phyloP scores from a whole-genome alignment of 768 basidiomycete genomes.

The Lactifluus echinatus region DNA sequence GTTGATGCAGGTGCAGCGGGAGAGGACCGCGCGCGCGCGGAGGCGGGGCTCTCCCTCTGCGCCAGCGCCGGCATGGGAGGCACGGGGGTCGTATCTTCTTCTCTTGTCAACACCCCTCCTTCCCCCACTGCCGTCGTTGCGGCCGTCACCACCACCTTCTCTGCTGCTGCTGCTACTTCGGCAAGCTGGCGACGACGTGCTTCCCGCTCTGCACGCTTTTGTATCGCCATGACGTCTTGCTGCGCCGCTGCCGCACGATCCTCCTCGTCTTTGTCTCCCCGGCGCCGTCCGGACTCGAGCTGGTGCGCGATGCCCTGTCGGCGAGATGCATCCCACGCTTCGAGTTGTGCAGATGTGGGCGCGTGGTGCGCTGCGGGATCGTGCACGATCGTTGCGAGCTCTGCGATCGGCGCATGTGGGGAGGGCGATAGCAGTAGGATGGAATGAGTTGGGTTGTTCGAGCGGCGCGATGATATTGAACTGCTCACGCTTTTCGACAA shows the following conservation, averaged over 20 bases:
- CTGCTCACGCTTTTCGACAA: conserved; percentile 66
- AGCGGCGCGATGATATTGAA: background rate
- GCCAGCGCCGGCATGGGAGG: background rate
- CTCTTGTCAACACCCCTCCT: no score
- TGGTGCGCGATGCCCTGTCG: conserved; percentile 36
- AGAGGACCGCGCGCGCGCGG: background rate
- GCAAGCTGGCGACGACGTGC: conserved; percentile 26
- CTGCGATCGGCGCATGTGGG: no score
- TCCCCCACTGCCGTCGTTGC: no score
- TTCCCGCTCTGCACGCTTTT: conserved; percentile 67
- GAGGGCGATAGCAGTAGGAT: no score
- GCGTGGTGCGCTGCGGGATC: conserved; percentile 50
- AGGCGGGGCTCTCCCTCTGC: background rate
- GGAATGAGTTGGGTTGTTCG: background rate
- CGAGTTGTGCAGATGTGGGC: conserved; percentile 40
- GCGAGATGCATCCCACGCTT: conserved; percentile 45
- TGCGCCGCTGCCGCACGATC: conserved; percentile 49
- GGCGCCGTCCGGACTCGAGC: conserved; percentile 35
- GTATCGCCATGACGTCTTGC: background rate
- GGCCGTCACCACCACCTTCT: background rate
- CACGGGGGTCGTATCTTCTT: background rate
- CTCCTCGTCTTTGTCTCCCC: conserved; percentile 31
- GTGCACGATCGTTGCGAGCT: conserved; percentile 67
- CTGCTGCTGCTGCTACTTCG: background rate
- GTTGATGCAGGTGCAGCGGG: conserved; percentile 5